Evolutionary conservation across 2,329 filamentous ascomycete genomes (phyloP), one percentile per base, ranked within the genome.

Genomic region (Clonostachys solani): DNA sequence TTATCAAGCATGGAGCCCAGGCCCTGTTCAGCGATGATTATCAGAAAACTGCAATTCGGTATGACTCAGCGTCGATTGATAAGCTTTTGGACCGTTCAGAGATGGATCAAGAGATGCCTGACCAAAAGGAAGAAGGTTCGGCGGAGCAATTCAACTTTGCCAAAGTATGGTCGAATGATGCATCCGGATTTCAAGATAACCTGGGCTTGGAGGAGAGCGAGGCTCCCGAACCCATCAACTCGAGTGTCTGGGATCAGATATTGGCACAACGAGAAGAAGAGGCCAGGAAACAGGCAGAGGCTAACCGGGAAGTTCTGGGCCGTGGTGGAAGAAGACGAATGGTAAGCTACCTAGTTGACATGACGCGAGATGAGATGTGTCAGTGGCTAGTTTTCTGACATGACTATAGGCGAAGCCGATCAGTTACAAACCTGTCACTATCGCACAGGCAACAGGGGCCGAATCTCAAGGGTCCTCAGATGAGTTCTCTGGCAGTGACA

Each of bases 121-220:
- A 80, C 10, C 23, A 29, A 29, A 29, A 29, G 23, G 77, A 83
- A 3, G 83, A 90, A 43, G 66, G 72, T 18, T 79, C 80, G 1
- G 82, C 84, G 1, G 88, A 95, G 60, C 87, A 92, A 47, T 99
- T 96, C 63, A 89, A 87, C 5, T 89, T 94, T 65, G 92, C 92
- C 37, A 82, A 89, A 41, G 86, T 99, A 2, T 99, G 94, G 94
- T 87, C 86, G 5, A 95, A 95, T 57, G 87, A 95, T 35, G 81
- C 83, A 54, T 81, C 79, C 8, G 72, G 74, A 0, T 73, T 95
- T 6, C 78, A 84, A 43, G 84, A 87, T 16, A 76, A 81, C 19
- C 62, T 87, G 18, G 73, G 80, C 36, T 65, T 68, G 3, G 71
- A 76, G 19, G 68, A 72, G 6, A 71, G 75, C 3, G 72, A 80